phyloP scores from a whole-genome alignment of 257 asterid genomes.

The Scutellaria minor region DNA sequence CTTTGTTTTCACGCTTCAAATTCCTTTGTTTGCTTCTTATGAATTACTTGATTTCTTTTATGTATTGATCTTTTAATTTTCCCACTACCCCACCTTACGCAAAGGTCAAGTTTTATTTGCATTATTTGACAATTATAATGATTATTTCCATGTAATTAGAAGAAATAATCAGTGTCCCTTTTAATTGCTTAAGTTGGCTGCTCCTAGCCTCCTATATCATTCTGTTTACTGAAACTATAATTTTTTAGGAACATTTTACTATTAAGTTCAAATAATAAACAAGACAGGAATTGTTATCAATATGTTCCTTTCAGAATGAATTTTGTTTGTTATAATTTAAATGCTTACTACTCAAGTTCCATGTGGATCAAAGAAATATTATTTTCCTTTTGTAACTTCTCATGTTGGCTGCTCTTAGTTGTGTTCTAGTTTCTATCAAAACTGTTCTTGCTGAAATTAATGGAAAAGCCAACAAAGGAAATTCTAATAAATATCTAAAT shows the following conservation, averaged over 20 bases:
- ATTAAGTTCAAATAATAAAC: neutral
- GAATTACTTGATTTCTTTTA: neutral
- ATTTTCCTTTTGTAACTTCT: neutral
- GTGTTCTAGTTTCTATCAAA: neutral
- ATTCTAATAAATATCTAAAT: neutral
- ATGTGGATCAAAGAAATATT: neutral
- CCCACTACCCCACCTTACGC: neutral
- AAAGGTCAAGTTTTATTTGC: neutral
- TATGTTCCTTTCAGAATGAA: neutral
- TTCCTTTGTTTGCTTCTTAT: neutral
- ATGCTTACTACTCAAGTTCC: neutral
- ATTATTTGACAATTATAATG: neutral
- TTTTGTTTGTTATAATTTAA: neutral
- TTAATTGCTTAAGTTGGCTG: too few relatives aligned
- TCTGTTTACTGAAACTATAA: too few relatives aligned
- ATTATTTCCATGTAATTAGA: neutral
- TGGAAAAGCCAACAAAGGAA: neutral
- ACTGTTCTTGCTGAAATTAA: neutral
- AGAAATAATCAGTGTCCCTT: too few relatives aligned
- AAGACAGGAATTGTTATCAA: neutral
- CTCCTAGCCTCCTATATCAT: too few relatives aligned
- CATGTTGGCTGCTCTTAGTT: neutral
- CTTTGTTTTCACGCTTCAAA: neutral
- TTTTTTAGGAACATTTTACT: neutral
- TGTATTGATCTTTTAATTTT: constrained; percentile 6